phyloP scores from a whole-genome alignment of 345 rosid species.

The Combretum micranthum region DNA sequence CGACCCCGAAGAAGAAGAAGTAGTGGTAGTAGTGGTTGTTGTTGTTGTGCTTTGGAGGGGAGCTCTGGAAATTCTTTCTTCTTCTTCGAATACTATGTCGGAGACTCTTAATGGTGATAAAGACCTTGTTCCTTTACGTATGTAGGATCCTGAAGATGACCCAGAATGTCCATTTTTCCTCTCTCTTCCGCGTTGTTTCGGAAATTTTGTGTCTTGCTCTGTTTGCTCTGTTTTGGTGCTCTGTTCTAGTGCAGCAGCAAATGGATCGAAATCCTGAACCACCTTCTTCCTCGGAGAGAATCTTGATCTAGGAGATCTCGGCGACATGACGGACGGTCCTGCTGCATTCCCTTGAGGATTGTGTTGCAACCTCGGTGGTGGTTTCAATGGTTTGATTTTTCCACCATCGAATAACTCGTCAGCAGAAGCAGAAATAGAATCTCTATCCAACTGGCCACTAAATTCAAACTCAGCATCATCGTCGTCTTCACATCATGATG shows the following conservation, averaged over 20 bases:
- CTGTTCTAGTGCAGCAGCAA: constrained; percentile 30
- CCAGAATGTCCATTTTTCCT: constrained; percentile 19
- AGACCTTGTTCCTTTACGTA: constrained; percentile 66
- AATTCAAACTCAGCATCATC: constrained; percentile 65
- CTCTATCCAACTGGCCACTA: constrained; percentile 62
- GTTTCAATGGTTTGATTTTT: constrained; percentile 66
- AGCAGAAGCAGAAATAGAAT: constrained; percentile 69
- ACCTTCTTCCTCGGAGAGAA: constrained; percentile 9
- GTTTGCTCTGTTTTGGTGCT: constrained; percentile 12
- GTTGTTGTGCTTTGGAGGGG: not conserved
- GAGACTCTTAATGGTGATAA: constrained; percentile 74
- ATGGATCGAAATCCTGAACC: constrained; percentile 25
- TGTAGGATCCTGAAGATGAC: constrained; percentile 12
- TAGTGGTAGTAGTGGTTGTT: constrained; percentile 20
- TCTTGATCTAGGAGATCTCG: constrained; percentile 35
- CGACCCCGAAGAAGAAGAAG: constrained; percentile 16
- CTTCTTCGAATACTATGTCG: constrained; percentile 41
- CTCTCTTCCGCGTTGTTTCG: constrained; percentile 23
- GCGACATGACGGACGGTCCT: constrained; percentile 25
- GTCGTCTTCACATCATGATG: no score
- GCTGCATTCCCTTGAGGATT: constrained; percentile 9
- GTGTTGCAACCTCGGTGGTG: constrained; percentile 24
- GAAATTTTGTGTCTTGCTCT: constrained; percentile 5
- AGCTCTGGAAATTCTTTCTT: constrained; percentile 1
- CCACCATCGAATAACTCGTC: constrained; percentile 91